Conservation (phyloP, 495 filamentous ascomycete species). For the Zalerion maritima region DNA sequence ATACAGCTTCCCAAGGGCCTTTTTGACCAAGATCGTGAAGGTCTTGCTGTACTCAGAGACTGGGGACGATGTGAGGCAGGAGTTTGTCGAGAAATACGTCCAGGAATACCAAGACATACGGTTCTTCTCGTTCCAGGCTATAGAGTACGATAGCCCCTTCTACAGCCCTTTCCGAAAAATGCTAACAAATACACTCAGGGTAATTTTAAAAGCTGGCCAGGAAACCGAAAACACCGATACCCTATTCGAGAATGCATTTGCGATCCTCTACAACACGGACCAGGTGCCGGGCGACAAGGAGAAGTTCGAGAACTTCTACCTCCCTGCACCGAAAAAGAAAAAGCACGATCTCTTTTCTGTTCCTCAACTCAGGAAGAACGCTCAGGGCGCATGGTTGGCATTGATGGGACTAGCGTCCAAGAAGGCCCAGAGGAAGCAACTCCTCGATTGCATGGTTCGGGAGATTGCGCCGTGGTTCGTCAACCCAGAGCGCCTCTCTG, state of each 20-base stretch:
- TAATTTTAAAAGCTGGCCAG: conserved; percentile 20
- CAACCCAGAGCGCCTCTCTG: conserved; percentile 80
- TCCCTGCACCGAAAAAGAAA: conserved; percentile 34
- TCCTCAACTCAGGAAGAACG: conserved; percentile 51
- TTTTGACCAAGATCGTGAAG: conserved; percentile 49
- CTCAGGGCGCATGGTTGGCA: conserved; percentile 74
- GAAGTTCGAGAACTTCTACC: conserved; percentile 52
- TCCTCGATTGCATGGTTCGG: conserved; percentile 57
- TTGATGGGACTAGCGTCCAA: conserved; percentile 52
- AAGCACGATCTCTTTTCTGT: conserved; percentile 38
- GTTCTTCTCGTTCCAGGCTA: conserved; percentile 58
- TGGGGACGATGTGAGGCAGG: conserved; percentile 41
- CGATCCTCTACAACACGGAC: conserved; percentile 51
- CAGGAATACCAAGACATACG: conserved; percentile 72
- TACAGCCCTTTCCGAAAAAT: neutral
- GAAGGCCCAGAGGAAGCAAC: conserved; percentile 60
- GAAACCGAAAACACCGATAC: conserved; percentile 24
- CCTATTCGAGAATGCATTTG: conserved; percentile 40
- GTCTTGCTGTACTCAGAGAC: conserved; percentile 43
- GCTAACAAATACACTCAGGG: conserved; percentile 13
- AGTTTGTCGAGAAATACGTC: conserved; percentile 64
- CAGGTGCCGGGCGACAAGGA: conserved; percentile 44
- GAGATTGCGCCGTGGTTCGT: conserved; percentile 78
- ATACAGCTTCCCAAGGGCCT: conserved; percentile 44
- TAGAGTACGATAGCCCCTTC: conserved; percentile 41